A percentile compares a stretch with the other conserved stretches of the same genome.
These are phyloP conservation scores for Aureobasidium mangrovei DNA, from an alignment of 2,329 filamentous ascomycete species.

Conservation along the genomic window DNA sequence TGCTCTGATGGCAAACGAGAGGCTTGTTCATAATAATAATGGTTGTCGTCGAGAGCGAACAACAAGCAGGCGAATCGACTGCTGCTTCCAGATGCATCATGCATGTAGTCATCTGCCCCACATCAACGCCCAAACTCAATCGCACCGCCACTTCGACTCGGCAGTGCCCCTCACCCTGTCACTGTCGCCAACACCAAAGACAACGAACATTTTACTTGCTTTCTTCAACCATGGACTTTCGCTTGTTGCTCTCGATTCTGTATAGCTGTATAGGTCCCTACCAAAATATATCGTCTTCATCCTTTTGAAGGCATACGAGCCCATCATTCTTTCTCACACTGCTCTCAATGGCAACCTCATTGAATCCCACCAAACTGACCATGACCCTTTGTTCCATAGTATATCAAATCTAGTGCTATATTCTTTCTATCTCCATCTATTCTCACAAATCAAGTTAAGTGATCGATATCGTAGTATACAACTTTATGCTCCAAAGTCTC, in stretches of 20 bases:
- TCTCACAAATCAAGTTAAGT: not conserved
- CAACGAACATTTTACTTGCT: not conserved
- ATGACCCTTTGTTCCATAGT: too few relatives aligned
- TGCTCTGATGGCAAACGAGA: not conserved
- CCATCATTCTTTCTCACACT: too few relatives aligned
- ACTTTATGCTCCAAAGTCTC: not conserved
- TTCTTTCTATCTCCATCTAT: not conserved
- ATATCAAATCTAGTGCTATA: not conserved
- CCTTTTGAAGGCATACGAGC: too few relatives aligned
- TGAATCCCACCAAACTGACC: too few relatives aligned
- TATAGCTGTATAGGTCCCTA: not conserved
- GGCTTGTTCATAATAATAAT: slow-evolving; percentile 3
- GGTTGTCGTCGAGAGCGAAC: not conserved
- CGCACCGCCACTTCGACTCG: not conserved
- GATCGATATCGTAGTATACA: not conserved
- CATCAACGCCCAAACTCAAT: not conserved
- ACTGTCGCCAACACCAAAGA: not conserved
- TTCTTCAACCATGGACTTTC: not conserved
- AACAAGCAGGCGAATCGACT: slow-evolving; percentile 3
- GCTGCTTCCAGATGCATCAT: not conserved
- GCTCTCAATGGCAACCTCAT: too few relatives aligned
- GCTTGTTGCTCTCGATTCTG: too few relatives aligned
- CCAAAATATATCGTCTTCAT: not conserved
- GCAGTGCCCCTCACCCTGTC: not conserved
- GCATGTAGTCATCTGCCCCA: slow-evolving; percentile 12